Conservation (phyloP, 805 yeast genomes). For the Nematodospora valgi region DNA sequence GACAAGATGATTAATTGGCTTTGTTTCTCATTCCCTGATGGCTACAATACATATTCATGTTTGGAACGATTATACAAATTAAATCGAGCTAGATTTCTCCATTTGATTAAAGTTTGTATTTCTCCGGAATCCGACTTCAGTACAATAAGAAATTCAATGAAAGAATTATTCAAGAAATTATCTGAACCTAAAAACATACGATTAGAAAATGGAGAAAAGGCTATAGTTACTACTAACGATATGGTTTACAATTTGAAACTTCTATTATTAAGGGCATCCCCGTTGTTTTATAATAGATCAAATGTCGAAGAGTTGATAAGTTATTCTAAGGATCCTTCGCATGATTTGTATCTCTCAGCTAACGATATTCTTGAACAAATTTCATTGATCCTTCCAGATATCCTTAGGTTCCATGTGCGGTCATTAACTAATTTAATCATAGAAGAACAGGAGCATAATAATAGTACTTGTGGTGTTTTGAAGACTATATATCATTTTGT, state of each 20-base stretch:
- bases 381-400: conserved; percentile 58
- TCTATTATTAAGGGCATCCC: conserved; percentile 58
- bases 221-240: conserved; percentile 41
- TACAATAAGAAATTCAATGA: conserved; percentile 57
- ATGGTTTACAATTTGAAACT: conserved; percentile 53
- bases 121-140: conserved; percentile 57
- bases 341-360: conserved; percentile 33
- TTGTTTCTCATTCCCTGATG: conserved; percentile 52
- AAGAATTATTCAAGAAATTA: conserved; percentile 57
- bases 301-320: conserved; percentile 55
- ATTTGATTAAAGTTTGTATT: conserved; percentile 52
- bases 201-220: conserved; percentile 21
- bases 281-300: conserved; percentile 61
- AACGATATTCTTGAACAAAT: conserved; percentile 57
- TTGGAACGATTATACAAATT: conserved; percentile 50
- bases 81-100: conserved; percentile 57
- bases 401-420: conserved; percentile 57
- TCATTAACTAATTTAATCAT: conserved; percentile 42
- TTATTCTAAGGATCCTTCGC: conserved; percentile 33
- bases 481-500: conserved; percentile 60
- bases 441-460: conserved; percentile 14
- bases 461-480: conserved; percentile 38
- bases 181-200: conserved; percentile 49
- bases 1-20: conserved; percentile 64
- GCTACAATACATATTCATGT: conserved; percentile 44